Evolutionary conservation across 2,329 filamentous ascomycete species (phyloP), one percentile per base, ranked within the genome.

Genomic region (Microdochium paspali): DNA sequence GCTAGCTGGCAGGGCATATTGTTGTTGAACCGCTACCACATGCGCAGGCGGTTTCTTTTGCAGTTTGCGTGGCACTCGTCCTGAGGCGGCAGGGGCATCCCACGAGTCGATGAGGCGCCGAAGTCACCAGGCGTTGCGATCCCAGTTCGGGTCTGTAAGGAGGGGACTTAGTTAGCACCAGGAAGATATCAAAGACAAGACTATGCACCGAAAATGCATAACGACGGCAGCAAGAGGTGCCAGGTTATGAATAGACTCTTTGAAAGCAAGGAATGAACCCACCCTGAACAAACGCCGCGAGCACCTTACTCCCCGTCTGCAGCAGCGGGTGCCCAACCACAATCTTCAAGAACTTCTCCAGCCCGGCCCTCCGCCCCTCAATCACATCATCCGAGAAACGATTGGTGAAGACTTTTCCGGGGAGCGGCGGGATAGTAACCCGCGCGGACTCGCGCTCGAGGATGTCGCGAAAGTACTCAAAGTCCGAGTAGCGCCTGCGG

Each of bases 311-410:
- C 46, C 93, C 93, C 25, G 93, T 98, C 79, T 98, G 93, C 69
- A 98, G 70, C 59, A 98, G 74, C 58, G 93, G 93, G 67, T 98
- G 93, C 1, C 93, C 91, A 1, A 95, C 93, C 10, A 98, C 93
- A 63, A 97, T 97, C 79, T 93, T 90, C 63, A 98, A 70, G 65
- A 98, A 98, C 64, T 94, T 82, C 72, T 98, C 90, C 55, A 98
- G 72, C 1, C 93, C 93, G 57, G 91, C 87, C 53, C 91, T 77
- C 47, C 93, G 77, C 61, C 94, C 88, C 74, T 97, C 93, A 65
- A 98, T 98, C 60, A 98, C 91, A 65, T 95, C 90, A 70, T 98
- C 93, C 60, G 87, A 94, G 73, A 98, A 98, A 44, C 93, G 82
- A 68, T 97, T 97, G 46, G 91, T 95, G 59, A 97, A 96, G 48